Evolutionary conservation across 1,284 basidiomycete genomes (phyloP).

Genomic region (Somion occarium): DNA sequence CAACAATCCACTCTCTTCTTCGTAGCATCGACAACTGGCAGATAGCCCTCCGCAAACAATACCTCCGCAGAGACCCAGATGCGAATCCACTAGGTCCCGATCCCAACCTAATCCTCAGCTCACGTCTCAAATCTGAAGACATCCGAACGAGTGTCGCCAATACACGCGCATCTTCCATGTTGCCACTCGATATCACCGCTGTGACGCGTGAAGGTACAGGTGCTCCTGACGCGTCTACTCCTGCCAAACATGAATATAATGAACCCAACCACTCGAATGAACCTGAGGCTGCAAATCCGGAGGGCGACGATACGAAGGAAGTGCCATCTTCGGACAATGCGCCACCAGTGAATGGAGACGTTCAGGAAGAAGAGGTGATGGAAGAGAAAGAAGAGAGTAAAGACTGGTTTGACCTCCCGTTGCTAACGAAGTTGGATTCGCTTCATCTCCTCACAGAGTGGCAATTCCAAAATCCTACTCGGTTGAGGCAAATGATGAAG

Average conservation of each 20-base stretch:
- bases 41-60: slow-evolving; percentile 64
- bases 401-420: slow-evolving; percentile 67
- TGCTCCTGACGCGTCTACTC: neutral
- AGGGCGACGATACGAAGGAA: too few relatives aligned
- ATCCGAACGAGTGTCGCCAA: neutral
- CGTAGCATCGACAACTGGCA: slow-evolving; percentile 73
- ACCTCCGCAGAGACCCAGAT: slow-evolving; percentile 61
- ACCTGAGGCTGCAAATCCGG: too few relatives aligned
- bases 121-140: slow-evolving; percentile 1
- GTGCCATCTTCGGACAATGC: neutral
- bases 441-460: slow-evolving; percentile 71
- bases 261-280: neutral
- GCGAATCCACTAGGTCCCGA: slow-evolving; percentile 68
- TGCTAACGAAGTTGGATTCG: slow-evolving; percentile 74
- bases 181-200: too few relatives aligned
- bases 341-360: neutral
- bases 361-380: slow-evolving; percentile 8
- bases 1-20: slow-evolving; percentile 13
- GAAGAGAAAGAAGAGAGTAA: slow-evolving; percentile 36
- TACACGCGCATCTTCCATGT: slow-evolving; percentile 16
- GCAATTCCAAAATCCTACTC: slow-evolving; percentile 73
- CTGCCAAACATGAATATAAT: neutral
- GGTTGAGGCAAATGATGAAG: slow-evolving; percentile 68
- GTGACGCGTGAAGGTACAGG: too few relatives aligned
- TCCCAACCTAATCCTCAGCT: slow-evolving; percentile 16